Evolutionary conservation across 805 yeast species (phyloP).

Genomic region (Sungouiozyma ichnusensis): DNA sequence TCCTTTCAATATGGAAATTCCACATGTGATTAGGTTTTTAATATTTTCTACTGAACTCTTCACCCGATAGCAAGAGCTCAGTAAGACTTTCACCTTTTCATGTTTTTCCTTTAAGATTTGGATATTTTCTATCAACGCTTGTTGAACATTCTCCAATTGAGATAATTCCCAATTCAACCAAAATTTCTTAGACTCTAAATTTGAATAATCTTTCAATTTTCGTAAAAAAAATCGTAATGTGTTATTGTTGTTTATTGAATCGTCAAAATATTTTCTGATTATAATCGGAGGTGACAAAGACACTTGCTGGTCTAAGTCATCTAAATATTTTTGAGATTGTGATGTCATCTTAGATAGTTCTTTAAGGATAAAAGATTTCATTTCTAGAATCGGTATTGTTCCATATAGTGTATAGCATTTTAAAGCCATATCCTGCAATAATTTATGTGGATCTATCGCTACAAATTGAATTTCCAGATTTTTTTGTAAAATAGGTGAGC

Average conservation of each 20-base stretch:
- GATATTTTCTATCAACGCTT: slow-evolving; percentile 22
- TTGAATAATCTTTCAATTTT: slow-evolving; percentile 39
- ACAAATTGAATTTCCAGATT: background rate
- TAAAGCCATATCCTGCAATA: background rate
- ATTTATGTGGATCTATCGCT: background rate
- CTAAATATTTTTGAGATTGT: slow-evolving; percentile 39
- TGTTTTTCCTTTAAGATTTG: slow-evolving; percentile 17
- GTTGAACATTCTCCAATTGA: slow-evolving; percentile 37
- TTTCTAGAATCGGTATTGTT: slow-evolving; percentile 29
- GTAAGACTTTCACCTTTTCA: slow-evolving; percentile 10
- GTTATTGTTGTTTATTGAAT: slow-evolving; percentile 31
- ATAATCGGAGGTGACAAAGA: slow-evolving; percentile 49
- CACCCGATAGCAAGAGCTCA: slow-evolving; percentile 7
- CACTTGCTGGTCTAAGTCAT: slow-evolving; percentile 37
- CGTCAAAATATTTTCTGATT: slow-evolving; percentile 38
- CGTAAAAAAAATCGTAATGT: slow-evolving; percentile 40
- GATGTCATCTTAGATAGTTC: slow-evolving; percentile 42
- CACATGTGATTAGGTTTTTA: slow-evolving; percentile 12
- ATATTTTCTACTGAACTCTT: slow-evolving; percentile 9
- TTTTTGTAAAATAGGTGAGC: background rate
- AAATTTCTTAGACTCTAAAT: slow-evolving; percentile 41
- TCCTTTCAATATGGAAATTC: slow-evolving; percentile 12
- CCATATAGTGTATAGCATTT: slow-evolving; percentile 9
- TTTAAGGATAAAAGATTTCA: slow-evolving; percentile 43
- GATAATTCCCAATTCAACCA: slow-evolving; percentile 59